Percentiles rank a stretch among this genome's conserved stretches.
These are phyloP conservation scores for Trichosporon sp. DNA, from an alignment of 1,284 basidiomycete genomes.

Conservation along the genomic window DNA sequence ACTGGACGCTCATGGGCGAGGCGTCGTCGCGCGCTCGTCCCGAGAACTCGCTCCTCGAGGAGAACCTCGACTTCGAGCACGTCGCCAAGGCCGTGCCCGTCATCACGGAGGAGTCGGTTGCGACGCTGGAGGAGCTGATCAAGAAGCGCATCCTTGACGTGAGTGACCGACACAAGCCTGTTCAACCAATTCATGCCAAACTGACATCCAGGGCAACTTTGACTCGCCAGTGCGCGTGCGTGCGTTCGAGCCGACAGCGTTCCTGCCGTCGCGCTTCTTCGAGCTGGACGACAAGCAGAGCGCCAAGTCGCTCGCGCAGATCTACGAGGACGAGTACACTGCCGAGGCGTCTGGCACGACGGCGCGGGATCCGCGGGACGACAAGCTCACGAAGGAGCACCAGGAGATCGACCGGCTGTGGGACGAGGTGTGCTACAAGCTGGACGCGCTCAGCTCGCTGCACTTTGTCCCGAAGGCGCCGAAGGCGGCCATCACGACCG, in stretches of 20 bases:
- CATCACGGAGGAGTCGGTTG: slow-evolving; percentile 82
- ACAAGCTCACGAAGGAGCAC: slow-evolving; percentile 83
- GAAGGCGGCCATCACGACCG: slow-evolving; percentile 79
- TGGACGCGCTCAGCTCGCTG: slow-evolving; percentile 90
- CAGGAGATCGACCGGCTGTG: slow-evolving; percentile 73
- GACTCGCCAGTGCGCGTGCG: slow-evolving; percentile 85
- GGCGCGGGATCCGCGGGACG: slow-evolving; percentile 72
- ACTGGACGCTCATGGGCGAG: slow-evolving; percentile 94
- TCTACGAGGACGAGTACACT: slow-evolving; percentile 91
- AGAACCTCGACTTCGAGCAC: slow-evolving; percentile 91
- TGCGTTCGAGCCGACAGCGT: slow-evolving; percentile 74
- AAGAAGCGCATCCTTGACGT: slow-evolving; percentile 82
- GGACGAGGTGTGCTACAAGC: slow-evolving; percentile 79
- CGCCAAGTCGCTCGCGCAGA: slow-evolving; percentile 83
- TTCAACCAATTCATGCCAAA: too few relatives aligned
- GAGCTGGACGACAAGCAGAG: slow-evolving; percentile 87
- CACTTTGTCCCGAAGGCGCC: slow-evolving; percentile 95
- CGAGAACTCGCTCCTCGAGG: slow-evolving; percentile 84
- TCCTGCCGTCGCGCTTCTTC: slow-evolving; percentile 82
- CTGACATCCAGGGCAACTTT: slow-evolving; percentile 58
- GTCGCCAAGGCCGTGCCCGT: slow-evolving; percentile 80
- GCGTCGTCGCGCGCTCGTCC: slow-evolving; percentile 76
- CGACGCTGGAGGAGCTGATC: slow-evolving; percentile 82
- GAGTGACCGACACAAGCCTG: slow-evolving; percentile 28
- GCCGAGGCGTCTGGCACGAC: slow-evolving; percentile 55